phyloP scores from a whole-genome alignment of 208 protist species.

The Acanthamoeba sp. region DNA sequence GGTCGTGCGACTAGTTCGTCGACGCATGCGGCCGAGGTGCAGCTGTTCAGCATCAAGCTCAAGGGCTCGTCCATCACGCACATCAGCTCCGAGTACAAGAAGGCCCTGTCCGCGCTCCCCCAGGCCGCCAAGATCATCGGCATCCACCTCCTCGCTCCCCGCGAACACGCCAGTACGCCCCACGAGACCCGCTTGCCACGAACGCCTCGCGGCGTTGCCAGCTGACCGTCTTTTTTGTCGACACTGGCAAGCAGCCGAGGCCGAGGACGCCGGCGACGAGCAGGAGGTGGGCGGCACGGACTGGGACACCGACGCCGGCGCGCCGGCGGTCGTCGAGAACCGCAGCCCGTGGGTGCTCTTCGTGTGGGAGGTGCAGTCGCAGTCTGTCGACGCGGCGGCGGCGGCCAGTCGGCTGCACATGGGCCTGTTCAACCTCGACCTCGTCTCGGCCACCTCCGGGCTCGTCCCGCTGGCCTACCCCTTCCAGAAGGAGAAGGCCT shows the following conservation, averaged over 20 bases:
- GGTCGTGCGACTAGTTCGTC: not conserved
- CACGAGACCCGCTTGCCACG: not conserved
- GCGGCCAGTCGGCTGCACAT: not conserved
- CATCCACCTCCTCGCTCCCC: not conserved
- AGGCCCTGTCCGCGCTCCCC: not conserved
- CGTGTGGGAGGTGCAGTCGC: not conserved
- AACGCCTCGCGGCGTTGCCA: too few species aligned
- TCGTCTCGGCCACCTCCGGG: not conserved
- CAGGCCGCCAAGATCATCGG: not conserved
- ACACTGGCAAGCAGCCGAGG: not conserved
- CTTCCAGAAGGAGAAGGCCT: not conserved
- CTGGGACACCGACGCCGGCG: not conserved
- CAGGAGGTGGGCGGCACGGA: slow-evolving; percentile 11
- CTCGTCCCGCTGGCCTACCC: slow-evolving; percentile 1
- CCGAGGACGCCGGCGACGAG: not conserved
- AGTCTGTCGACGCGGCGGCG: not conserved
- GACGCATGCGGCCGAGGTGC: not conserved
- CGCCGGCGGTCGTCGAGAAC: not conserved
- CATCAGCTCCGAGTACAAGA: not conserved
- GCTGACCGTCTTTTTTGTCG: too few species aligned
- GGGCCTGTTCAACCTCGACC: slow-evolving; percentile 5
- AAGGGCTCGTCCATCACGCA: not conserved
- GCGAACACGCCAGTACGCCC: not conserved
- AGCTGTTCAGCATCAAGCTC: slow-evolving; percentile 17
- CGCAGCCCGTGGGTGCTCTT: slow-evolving; percentile 8